Evolutionary conservation across 2,329 filamentous ascomycete genomes (phyloP), one percentile per base, ranked within the genome.

Genomic region (Curvularia eragrostidis): DNA sequence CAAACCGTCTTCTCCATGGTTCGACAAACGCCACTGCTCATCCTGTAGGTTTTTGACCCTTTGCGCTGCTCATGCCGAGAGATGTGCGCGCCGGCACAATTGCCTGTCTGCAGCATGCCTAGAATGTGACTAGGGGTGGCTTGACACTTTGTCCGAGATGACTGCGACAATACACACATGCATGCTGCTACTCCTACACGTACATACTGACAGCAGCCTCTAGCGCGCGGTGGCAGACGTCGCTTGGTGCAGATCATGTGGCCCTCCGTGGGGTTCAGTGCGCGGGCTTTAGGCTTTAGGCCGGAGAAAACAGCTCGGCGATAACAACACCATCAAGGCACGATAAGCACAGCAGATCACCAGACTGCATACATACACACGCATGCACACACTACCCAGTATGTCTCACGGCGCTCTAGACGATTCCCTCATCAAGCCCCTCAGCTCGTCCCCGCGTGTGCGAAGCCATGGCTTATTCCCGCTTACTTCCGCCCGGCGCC

Each of bases 11-110:
- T n/a, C n/a, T 10, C 30, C 26, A 23, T 30, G 13, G 26, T 28
- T 48, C 28, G 36, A 44, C 28, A 38, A 28, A 48, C 46, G 46
- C 47, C 23, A 36, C 47, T 52, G 18, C 54, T 56, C 18, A 56
- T 55, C 28, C 38, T 32, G 30, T 32, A 39, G 6, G 13, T 36
- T 5, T 36, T 10, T 24, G 19, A 39, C n/a, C n/a, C n/a, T 9
- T 15, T 42, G 19, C 30, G 12, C 39, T 42, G 30, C 12, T 18
- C 28, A 18, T 36, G 46, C 24, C 30, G 30, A 32, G 30, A 32
- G 3, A 32, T 32, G 13, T 36, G 4, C 10, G 15, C 13, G 32
- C 26, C 46, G 24, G 21, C 24, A 46, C 26, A 30, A 46, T 28
- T 26, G 47, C 32, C 13, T 32, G 15, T 32, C 13, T 32, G 18